phyloP scores from a whole-genome alignment of 2,329 filamentous ascomycete species.

The Arthrobotrys iridis region DNA sequence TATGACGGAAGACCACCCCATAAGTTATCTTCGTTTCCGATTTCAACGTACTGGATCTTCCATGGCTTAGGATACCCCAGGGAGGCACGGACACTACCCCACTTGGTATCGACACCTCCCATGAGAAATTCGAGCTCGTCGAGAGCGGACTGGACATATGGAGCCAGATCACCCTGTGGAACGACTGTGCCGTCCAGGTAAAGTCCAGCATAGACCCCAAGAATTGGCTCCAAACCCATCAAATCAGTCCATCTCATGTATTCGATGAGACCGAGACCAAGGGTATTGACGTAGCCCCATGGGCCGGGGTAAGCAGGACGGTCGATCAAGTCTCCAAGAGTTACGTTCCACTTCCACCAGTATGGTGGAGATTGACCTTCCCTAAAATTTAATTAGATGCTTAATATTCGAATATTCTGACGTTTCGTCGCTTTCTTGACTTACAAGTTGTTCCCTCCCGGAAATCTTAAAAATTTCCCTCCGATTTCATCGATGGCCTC shows the following conservation, averaged over 20 bases:
- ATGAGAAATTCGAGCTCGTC: conserved; percentile 73
- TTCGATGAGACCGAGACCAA: conserved; percentile 72
- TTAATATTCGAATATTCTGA: conserved; percentile 64
- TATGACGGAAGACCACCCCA: conserved; percentile 65
- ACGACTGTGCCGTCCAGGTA: conserved; percentile 68
- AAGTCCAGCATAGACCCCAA: conserved; percentile 70
- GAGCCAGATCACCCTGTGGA: conserved; percentile 66
- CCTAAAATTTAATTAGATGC: conserved; percentile 65
- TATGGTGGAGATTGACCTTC: conserved; percentile 57
- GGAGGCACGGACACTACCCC: conserved; percentile 69
- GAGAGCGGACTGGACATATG: conserved; percentile 70
- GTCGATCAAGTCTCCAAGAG: conserved; percentile 22
- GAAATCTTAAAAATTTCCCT: conserved; percentile 71
- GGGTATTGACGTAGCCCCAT: conserved; percentile 66
- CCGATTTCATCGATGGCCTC: conserved; percentile 67
- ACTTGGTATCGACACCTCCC: conserved; percentile 67
- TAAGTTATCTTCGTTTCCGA: conserved; percentile 76
- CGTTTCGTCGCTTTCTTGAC: conserved; percentile 56
- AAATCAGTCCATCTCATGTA: conserved; percentile 72
- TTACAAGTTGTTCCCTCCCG: conserved; percentile 72
- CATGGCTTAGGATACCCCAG: conserved; percentile 72
- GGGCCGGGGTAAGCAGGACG: conserved; percentile 62
- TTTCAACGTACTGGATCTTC: conserved; percentile 70
- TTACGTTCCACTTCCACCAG: conserved; percentile 58
- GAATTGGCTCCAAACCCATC: conserved; percentile 68